These are phyloP conservation scores for Fragaria nilgerrensis DNA, from an alignment of 306 rosid species.

Conservation along the genomic window DNA sequence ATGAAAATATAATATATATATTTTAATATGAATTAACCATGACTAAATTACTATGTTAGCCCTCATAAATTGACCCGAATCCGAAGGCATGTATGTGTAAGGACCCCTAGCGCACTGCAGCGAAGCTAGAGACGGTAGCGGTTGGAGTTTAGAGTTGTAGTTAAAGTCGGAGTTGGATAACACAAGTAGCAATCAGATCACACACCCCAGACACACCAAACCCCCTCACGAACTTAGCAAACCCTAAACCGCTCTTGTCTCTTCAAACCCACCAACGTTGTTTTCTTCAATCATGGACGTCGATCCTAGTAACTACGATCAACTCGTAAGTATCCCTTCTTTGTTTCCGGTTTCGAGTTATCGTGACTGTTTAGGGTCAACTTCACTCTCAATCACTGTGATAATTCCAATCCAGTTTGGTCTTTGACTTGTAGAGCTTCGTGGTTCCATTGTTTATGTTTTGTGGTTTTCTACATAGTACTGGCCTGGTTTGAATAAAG, in stretches of 20 bases:
- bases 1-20: too few species aligned
- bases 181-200: neutral
- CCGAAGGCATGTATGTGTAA: neutral
- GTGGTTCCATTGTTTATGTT: neutral
- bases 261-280: neutral
- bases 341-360: neutral
- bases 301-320: constrained; percentile 77
- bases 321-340: constrained; percentile 42
- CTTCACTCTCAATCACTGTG: neutral
- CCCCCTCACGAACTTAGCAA: neutral
- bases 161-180: neutral
- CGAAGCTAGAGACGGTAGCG: neutral
- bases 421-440: neutral
- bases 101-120: neutral
- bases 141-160: neutral
- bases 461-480: neutral
- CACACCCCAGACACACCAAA: neutral
- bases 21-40: too few species aligned
- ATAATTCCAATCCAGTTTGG: neutral
- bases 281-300: constrained; percentile 54
- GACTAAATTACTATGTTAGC: neutral
- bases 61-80: neutral
- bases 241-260: neutral
- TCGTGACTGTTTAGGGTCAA: neutral
- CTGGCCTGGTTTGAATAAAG: neutral